These are phyloP conservation scores for Cordia subcordata DNA, from an alignment of 257 asterid species.

Conservation along the genomic window DNA sequence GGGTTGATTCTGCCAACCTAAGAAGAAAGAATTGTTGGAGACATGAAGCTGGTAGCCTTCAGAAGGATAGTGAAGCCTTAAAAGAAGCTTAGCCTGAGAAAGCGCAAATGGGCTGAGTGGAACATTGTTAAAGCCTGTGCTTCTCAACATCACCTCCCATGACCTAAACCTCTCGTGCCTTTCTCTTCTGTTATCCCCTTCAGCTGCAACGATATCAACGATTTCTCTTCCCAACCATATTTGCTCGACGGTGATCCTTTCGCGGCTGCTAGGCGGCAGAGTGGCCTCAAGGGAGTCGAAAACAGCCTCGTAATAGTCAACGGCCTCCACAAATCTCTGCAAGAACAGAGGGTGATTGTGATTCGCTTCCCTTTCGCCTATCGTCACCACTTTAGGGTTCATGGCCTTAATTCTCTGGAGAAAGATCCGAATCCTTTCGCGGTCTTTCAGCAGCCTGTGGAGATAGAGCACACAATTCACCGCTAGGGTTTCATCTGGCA, in stretches of 20 bases:
- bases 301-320: slow-evolving; percentile 77
- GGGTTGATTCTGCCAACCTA: slow-evolving; percentile 96
- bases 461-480: slow-evolving; percentile 85
- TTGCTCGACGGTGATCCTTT: slow-evolving; percentile 71
- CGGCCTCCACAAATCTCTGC: slow-evolving; percentile 76
- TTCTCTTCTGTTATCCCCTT: slow-evolving; percentile 56
- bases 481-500: slow-evolving; percentile 72
- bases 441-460: slow-evolving; percentile 53
- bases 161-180: slow-evolving; percentile 77
- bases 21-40: slow-evolving; percentile 55
- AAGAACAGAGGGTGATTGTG: slow-evolving; percentile 71
- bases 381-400: slow-evolving; percentile 56
- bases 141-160: slow-evolving; percentile 71
- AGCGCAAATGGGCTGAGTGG: slow-evolving; percentile 72
- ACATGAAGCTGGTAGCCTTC: slow-evolving; percentile 84
- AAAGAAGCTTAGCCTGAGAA: slow-evolving; percentile 79
- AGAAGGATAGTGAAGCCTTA: slow-evolving; percentile 91
- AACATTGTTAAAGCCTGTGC: slow-evolving; percentile 56
- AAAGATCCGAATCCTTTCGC: slow-evolving; percentile 59
- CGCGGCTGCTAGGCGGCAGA: slow-evolving; percentile 74
- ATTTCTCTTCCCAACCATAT: slow-evolving; percentile 88
- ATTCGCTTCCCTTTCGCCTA: slow-evolving; percentile 81
- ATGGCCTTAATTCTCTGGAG: slow-evolving; percentile 56
- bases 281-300: slow-evolving; percentile 94
- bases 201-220: slow-evolving; percentile 59